These are phyloP conservation scores for Crassisporium funariophilum DNA, from an alignment of 768 basidiomycete genomes.

Conservation along the genomic window DNA sequence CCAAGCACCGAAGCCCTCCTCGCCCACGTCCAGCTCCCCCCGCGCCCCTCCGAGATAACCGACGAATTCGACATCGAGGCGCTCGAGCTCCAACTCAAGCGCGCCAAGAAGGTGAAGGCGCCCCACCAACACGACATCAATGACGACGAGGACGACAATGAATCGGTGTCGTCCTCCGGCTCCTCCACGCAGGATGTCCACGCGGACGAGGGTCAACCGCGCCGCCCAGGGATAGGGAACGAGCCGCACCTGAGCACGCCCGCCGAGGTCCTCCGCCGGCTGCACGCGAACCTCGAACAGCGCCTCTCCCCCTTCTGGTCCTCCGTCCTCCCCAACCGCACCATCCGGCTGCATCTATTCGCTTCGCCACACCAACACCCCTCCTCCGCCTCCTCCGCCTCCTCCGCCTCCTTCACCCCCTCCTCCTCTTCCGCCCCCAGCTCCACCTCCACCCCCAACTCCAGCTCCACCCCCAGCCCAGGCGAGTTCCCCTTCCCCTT, in stretches of 20 bases:
- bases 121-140: background rate
- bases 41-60: conserved; percentile 58
- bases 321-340: conserved; percentile 63
- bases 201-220: too few species aligned
- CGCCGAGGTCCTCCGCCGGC: conserved; percentile 43
- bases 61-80: conserved; percentile 59
- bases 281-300: conserved; percentile 75
- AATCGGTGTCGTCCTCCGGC: too few species aligned
- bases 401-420: too few species aligned
- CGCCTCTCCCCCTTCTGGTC: conserved; percentile 85
- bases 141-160: conserved; percentile 11
- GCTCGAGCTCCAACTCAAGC: conserved; percentile 55
- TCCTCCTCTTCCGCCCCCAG: too few species aligned
- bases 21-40: conserved; percentile 49
- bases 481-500: conserved; percentile 25
- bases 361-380: conserved; percentile 38
- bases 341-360: conserved; percentile 64
- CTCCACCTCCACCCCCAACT: conserved; percentile 2
- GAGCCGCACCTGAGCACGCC: conserved; percentile 15
- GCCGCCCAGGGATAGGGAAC: background rate
- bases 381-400: too few species aligned
- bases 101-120: conserved; percentile 22
- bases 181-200: too few species aligned
- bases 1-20: conserved; percentile 54
- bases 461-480: conserved; percentile 17